Percentiles rank a stretch among this genome's conserved stretches.
Evolutionary conservation across 73 alveolate species (phyloP).

Genomic region (Tetrahymena elliotti): DNA sequence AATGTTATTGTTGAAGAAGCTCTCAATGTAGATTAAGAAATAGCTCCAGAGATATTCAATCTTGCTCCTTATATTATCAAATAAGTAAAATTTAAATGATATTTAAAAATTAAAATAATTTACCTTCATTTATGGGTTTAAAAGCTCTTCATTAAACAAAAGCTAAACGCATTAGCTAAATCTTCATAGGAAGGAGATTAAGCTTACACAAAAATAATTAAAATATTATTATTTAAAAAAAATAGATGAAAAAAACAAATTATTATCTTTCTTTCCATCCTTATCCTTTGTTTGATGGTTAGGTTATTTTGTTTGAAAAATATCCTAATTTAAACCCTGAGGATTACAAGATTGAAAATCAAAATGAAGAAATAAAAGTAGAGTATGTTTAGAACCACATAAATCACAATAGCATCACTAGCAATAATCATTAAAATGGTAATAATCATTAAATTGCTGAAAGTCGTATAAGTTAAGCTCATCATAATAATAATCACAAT

Average conservation of each 20-base stretch:
- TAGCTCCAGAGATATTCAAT: background rate
- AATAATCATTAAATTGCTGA: background rate
- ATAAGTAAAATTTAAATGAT: too few relatives aligned
- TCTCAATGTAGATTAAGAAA: background rate
- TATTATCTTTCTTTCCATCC: background rate
- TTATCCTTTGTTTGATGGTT: background rate
- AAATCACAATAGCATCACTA: background rate
- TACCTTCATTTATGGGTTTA: too few relatives aligned
- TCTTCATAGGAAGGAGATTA: too few relatives aligned
- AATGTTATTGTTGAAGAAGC: background rate
- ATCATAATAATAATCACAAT: too few relatives aligned
- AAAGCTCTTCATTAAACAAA: too few relatives aligned
- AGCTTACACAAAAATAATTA: too few relatives aligned
- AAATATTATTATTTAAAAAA: background rate
- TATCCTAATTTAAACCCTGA: background rate
- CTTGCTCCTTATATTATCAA: background rate
- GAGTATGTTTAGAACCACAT: background rate
- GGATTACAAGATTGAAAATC: background rate
- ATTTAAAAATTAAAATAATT: too few relatives aligned
- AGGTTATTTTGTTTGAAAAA: background rate
- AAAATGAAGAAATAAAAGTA: background rate
- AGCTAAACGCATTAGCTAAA: too few relatives aligned
- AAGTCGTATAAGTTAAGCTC: background rate
- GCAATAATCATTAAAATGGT: background rate
- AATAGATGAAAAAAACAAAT: background rate